Evolutionary conservation across 2,329 filamentous ascomycete species (phyloP).

Genomic region (Botrytis fragariae): DNA sequence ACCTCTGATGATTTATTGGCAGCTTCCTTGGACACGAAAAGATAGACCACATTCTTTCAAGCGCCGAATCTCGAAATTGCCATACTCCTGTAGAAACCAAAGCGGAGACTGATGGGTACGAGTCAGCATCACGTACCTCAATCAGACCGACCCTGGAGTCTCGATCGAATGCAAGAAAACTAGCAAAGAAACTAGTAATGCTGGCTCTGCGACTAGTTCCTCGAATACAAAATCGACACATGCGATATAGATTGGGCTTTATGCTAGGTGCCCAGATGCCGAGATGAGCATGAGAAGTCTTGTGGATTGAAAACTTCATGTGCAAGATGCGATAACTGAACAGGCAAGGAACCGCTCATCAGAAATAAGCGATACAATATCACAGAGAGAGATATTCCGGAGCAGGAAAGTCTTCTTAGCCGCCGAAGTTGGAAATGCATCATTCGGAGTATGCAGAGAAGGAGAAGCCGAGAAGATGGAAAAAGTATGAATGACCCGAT

Average conservation of each 20-base stretch:
- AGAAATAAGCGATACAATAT: not conserved
- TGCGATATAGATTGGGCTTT: too few species aligned
- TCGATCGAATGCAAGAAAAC: not conserved
- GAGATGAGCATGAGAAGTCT: too few species aligned
- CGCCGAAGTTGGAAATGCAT: not conserved
- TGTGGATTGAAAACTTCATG: too few species aligned
- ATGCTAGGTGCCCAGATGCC: too few species aligned
- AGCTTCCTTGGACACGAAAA: not conserved
- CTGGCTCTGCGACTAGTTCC: not conserved
- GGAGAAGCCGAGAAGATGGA: not conserved
- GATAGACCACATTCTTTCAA: not conserved
- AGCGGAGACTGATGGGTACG: rapidly evolving
- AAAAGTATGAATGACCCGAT: not conserved
- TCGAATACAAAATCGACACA: not conserved
- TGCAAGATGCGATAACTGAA: too few species aligned
- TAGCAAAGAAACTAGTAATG: not conserved
- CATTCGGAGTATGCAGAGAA: not conserved
- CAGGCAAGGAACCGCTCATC: not conserved
- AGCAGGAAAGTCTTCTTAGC: not conserved
- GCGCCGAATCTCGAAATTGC: not conserved
- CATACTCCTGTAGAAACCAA: not conserved
- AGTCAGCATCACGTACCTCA: not conserved
- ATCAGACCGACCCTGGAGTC: not conserved
- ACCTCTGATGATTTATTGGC: too few species aligned
- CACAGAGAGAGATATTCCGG: not conserved